phyloP scores from a whole-genome alignment of 2,329 filamentous ascomycete genomes.

The Diaporthe destruens region DNA sequence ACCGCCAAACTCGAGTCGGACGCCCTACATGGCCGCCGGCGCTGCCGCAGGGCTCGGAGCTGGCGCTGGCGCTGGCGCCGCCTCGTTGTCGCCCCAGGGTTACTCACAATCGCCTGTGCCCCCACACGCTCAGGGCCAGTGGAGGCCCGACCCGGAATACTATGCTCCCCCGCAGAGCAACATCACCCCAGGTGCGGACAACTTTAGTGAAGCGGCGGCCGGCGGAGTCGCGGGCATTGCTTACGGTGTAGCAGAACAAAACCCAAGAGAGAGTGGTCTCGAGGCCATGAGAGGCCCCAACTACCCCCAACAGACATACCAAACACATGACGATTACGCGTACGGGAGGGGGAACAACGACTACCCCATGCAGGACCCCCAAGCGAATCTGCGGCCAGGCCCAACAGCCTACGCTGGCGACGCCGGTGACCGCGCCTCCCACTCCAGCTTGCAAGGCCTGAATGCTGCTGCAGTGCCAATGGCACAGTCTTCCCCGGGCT shows the following conservation, averaged over 20 bases:
- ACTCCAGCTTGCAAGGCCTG: conserved; percentile 57
- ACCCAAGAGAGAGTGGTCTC: conserved; percentile 73
- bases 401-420: conserved; percentile 42
- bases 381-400: conserved; percentile 44
- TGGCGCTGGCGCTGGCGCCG: conserved; percentile 42
- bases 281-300: conserved; percentile 66
- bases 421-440: conserved; percentile 55
- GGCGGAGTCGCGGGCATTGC: conserved; percentile 78
- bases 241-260: conserved; percentile 73
- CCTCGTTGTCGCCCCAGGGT: conserved; percentile 46
- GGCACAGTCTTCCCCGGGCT: conserved; percentile 52
- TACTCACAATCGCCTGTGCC: conserved; percentile 47
- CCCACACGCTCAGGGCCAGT: conserved; percentile 44
- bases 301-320: conserved; percentile 48
- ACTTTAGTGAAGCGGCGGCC: conserved; percentile 71
- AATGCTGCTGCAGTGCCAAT: conserved; percentile 50
- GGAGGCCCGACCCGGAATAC: conserved; percentile 46
- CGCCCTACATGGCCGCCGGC: conserved; percentile 45
- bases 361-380: conserved; percentile 20
- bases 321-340: conserved; percentile 45
- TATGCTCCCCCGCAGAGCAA: conserved; percentile 52
- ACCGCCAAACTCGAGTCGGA: conserved; percentile 40
- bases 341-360: conserved; percentile 31
- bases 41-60: conserved; percentile 45
- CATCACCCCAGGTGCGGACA: conserved; percentile 74